Evolutionary conservation across 345 rosid genomes (phyloP), one percentile per base, ranked within the genome.

Genomic region (Isatis tinctoria): DNA sequence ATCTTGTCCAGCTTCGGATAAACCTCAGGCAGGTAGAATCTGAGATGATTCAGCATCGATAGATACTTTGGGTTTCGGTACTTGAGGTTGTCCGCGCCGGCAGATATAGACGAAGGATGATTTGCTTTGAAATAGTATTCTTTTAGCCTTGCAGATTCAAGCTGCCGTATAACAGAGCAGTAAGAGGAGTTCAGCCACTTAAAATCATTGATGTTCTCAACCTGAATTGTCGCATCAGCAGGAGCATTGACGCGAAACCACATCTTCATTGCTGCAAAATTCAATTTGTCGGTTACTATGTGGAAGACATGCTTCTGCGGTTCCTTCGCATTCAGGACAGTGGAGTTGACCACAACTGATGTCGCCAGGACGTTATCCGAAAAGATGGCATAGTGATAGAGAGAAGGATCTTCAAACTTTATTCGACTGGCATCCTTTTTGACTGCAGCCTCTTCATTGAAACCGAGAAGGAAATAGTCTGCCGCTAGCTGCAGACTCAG

Each of bases 331-430:
- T 90, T 93, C 57, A 80, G 75, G 69, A 79, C 84, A 2, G 96
- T 90, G 65, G 99, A 95, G 84, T 92, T 95, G 74, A 95, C 88
- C 57, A 92, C 99, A 67, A 95, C 97, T 30, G 99, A 90, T 69
- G 98, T 87, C 11, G 99, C 99, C 45, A 95, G 85, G 17, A 92
- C 93, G 58, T 95, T 95, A 77, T 95, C 98, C 12, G 99, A 95
- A 74, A 95, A 95, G 71, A 95, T 87, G 6, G 99, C 96, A 81
- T 92, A 90, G 79, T 96, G 98, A 75, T 90, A 87, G 54, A 96
- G 87, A 70, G 89, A 86, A 75, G 88, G 84, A 81, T 87, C 91
- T 81, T 86, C 90, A 64, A 89, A 74, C 76, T 87, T 90, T 33
- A 67, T 86, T 64, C 73, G 79, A 65, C 72, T 77, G 14, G 11